Base-by-base conservation (phyloP, 495 filamentous ascomycete genomes). In the Aspergillus incahuasiensis region DNA sequence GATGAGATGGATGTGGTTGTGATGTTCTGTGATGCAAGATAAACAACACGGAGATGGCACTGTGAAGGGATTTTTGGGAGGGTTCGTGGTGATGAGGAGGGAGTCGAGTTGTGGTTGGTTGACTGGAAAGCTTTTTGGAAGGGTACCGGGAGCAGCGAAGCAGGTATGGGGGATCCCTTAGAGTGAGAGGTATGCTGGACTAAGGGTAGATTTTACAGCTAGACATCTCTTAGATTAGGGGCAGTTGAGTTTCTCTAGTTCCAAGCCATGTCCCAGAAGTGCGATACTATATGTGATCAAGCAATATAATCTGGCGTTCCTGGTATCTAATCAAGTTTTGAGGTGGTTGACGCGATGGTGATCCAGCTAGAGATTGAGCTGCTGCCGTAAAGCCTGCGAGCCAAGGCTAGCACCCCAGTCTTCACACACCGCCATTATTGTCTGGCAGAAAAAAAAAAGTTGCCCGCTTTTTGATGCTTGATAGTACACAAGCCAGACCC, bases 1-100 rank as follows among this genome's bases (percentile, higher is more conserved):
- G 83, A 87, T 84, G 76, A 64, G 84, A 80, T 68, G 47, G 72
- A 69, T 69, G 71, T 69, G 61, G 74, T 73, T 28, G 71, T 65
- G 77, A 65, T 65, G 70, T 67, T 63, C 63, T 71, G 76, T 56
- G 71, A 75, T 73, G 64, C 62, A 59, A 57, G 65, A 64, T 54
- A 65, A 46, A 60, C 55, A 56, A 68, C 68, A 65, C 67, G 66
- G 70, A 68, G 65, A 71, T 64, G 68, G 68, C 67, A 64, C 67
- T 63, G 64, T 61, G 69, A 67, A 67, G 67, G 67, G 64, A 62
- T 64, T 69, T 68, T 71, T 59, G 55, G 56, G 52, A 50, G 40
- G 38, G 52, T 56, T 61, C 47, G 55, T 59, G 54, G 58, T 59
- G 56, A 54, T 56, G 50, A 56, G 46, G 54, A 55, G 57, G 56